A percentile compares a stretch with the other conserved stretches of the same genome.
phyloP scores from a whole-genome alignment of 2,329 filamentous ascomycete species.

The Ciborinia camelliae region DNA sequence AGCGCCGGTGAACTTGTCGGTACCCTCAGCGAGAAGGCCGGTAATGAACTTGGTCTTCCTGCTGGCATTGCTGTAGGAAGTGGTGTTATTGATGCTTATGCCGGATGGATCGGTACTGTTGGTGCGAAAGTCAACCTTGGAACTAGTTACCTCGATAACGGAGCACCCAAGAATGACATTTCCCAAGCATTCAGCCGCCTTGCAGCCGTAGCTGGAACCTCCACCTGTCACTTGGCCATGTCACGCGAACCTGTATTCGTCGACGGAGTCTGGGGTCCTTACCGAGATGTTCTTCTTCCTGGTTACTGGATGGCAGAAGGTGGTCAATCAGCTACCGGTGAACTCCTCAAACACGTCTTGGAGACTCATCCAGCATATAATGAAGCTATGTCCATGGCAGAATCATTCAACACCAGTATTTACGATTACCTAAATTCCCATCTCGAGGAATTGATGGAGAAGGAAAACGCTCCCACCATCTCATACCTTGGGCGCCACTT shows the following conservation, averaged over 20 bases:
- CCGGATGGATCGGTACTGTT: constrained; percentile 98
- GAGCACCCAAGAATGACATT: constrained; percentile 75
- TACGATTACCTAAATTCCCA: constrained; percentile 94
- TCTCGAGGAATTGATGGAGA: constrained; percentile 70
- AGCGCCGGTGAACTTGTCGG: constrained; percentile 92
- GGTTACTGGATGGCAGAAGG: constrained; percentile 97
- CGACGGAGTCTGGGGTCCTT: constrained; percentile 93
- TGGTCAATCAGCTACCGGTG: constrained; percentile 92
- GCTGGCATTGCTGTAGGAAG: constrained; percentile 89
- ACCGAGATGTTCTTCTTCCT: constrained; percentile 88
- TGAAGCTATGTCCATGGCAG: constrained; percentile 72
- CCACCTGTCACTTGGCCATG: constrained; percentile 96
- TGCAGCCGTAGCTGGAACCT: constrained; percentile 92
- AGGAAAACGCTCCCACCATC: constrained; percentile 67
- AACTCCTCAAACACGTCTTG: constrained; percentile 88
- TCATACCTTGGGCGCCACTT: constrained; percentile 87
- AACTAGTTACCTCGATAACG: constrained; percentile 62
- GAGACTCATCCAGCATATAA: constrained; percentile 92
- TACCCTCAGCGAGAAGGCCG: constrained; percentile 77
- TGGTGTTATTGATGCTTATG: constrained; percentile 97
- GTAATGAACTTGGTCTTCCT: constrained; percentile 76
- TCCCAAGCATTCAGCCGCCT: constrained; percentile 88
- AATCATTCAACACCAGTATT: constrained; percentile 81
- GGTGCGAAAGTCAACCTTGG: constrained; percentile 85
- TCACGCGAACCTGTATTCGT: constrained; percentile 91